Base-by-base conservation (phyloP, 2,329 filamentous ascomycete species). In the Cladophialophora carrionii region DNA sequence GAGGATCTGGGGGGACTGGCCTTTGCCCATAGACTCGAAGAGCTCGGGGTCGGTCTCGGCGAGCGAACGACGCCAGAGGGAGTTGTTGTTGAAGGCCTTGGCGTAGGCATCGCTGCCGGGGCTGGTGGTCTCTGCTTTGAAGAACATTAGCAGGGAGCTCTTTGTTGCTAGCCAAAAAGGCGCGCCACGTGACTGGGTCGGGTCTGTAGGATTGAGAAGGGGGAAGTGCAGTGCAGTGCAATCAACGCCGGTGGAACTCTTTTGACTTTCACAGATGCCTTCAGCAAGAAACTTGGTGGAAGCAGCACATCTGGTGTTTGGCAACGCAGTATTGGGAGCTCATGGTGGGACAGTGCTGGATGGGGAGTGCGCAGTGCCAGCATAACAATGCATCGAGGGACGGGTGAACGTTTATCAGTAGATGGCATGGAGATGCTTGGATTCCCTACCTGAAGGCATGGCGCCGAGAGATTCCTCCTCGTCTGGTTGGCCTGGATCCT, bases 21-120 rank as follows among this genome's bases (percentile, higher is more conserved):
- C 88, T 66, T 82, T 80, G 31, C 88, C 86, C 57, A 91, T 82
- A 65, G 83, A 85, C 54, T 84, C 80, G 79, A 94, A 92, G 79
- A 91, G 88, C 17, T 86, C 81, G 1, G 90, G 89, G 69, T 92
- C 55, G 4, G 63, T 57, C 55, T 71, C 69, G 62, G 69, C 69
- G 26, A 72, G 68, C 22, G 70, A 70, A 22, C 70, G 70, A 7
- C 70, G 70, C 70, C 70, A 72, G 22, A 59, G 46, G 41, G 61
- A 67, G 64, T 72, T 72, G 63, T 68, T 68, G 63, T 72, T 71
- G 58, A 72, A 72, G 24, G 69, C 70, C 26, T 70, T 65, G 49
- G 61, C 37, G 57, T 68, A 69, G 48, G 68, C 68, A 57, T 72
- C 69, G 14, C 62, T 54, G 54, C 37, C 29, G 29, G 48, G 9